Percentiles rank a stretch among this genome's conserved stretches.
Conservation (phyloP, 2,329 filamentous ascomycete genomes). For the Pseudopyrenochaeta lycopersici region DNA sequence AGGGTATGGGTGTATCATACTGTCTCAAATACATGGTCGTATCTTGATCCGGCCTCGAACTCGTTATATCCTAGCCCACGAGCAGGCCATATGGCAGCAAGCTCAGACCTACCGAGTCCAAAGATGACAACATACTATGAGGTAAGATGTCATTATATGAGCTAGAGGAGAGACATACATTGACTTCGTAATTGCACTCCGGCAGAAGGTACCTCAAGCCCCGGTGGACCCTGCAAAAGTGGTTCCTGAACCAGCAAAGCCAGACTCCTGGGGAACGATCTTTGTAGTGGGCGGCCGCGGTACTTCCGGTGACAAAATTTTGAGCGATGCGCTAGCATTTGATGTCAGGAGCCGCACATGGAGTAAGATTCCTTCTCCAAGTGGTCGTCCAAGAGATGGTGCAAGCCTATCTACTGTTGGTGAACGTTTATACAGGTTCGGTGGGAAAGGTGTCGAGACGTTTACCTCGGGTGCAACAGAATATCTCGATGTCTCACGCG, state of each 20-base stretch:
- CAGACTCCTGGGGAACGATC: constrained; percentile 59
- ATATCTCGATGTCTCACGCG: constrained; percentile 43
- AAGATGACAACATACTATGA: constrained; percentile 39
- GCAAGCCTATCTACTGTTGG: constrained; percentile 56
- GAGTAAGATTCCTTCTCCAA: constrained; percentile 59
- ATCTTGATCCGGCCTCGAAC: constrained; percentile 46
- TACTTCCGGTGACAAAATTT: constrained; percentile 24
- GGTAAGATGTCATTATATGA: too few relatives aligned
- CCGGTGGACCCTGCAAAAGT: constrained; percentile 52
- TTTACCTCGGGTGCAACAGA: constrained; percentile 32
- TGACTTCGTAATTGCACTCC: too few relatives aligned
- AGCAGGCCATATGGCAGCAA: constrained; percentile 47
- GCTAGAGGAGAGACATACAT: too few relatives aligned
- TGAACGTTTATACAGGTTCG: constrained; percentile 59
- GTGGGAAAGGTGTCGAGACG: constrained; percentile 41
- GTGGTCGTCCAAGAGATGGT: constrained; percentile 47
- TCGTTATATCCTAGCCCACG: constrained; percentile 40
- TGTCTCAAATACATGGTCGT: constrained; percentile 51
- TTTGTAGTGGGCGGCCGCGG: constrained; percentile 60
- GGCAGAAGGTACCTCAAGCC: constrained; percentile 46
- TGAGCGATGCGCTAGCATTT: constrained; percentile 62
- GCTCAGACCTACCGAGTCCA: constrained; percentile 52
- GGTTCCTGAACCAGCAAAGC: constrained; percentile 52
- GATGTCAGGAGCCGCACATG: constrained; percentile 59
- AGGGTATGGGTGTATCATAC: constrained; percentile 58